These are phyloP conservation scores for Chenopodium formosanum DNA, from an alignment of 148 eudicot species.

Conservation along the genomic window DNA sequence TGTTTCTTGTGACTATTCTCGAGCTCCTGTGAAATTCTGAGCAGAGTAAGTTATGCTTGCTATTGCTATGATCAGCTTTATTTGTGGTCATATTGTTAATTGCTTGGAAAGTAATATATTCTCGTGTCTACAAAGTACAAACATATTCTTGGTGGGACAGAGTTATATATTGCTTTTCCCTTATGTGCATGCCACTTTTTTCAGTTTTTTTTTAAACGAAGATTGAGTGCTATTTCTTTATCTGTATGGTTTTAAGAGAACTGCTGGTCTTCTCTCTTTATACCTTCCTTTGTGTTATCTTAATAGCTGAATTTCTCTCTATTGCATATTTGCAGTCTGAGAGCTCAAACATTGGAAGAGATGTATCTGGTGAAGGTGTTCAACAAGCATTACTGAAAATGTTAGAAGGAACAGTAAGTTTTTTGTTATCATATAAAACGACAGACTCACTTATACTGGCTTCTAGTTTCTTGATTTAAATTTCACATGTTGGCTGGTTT, in stretches of 20 bases:
- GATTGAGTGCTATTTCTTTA: background rate
- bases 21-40: background rate
- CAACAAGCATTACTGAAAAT: slow-evolving; percentile 97
- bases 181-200: background rate
- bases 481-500: background rate
- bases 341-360: slow-evolving; percentile 93
- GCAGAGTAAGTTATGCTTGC: background rate
- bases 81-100: background rate
- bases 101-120: background rate
- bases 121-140: background rate
- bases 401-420: slow-evolving; percentile 97
- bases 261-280: background rate
- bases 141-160: background rate
- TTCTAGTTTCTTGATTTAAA: background rate
- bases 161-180: background rate
- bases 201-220: background rate
- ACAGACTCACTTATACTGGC: background rate
- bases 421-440: background rate
- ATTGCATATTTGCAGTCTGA: slow-evolving; percentile 51
- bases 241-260: background rate
- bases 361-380: slow-evolving; percentile 99
- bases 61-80: background rate
- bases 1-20: background rate
- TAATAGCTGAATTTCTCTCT: background rate
- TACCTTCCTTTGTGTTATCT: background rate